phyloP scores from a whole-genome alignment of 192 early-diverging fungal genomes.

The Phlyctochytrium arcticum region DNA sequence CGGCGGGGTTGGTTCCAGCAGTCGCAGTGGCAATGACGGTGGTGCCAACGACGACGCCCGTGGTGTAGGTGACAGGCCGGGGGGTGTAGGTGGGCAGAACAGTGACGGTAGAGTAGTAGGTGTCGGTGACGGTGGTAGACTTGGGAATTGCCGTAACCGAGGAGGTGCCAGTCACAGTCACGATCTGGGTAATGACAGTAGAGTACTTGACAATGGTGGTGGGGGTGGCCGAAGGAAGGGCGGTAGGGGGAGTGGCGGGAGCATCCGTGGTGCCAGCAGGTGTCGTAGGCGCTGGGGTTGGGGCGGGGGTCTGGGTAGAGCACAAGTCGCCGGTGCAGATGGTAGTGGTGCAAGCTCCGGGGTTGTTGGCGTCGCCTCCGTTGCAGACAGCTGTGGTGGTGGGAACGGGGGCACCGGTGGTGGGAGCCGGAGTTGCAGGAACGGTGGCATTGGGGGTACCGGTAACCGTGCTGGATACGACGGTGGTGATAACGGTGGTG shows the following conservation, averaged over 20 bases:
- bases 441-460: background rate
- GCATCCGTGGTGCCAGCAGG: background rate
- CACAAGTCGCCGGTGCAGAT: background rate
- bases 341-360: background rate
- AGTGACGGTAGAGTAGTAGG: slow-evolving; percentile 23
- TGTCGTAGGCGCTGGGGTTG: background rate
- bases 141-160: background rate
- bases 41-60: background rate
- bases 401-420: background rate
- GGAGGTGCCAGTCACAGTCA: background rate
- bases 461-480: slow-evolving; percentile 1
- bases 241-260: too few relatives aligned
- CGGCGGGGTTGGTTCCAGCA: background rate
- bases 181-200: background rate
- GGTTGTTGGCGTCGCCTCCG: background rate
- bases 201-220: background rate
- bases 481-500: background rate
- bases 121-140: slow-evolving; percentile 14
- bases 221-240: too few relatives aligned
- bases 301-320: background rate
- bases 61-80: background rate
- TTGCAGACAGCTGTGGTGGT: background rate
- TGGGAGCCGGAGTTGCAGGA: background rate
- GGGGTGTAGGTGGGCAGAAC: slow-evolving; percentile 13
- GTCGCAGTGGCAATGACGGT: background rate